Evolutionary conservation across 257 asterid genomes (phyloP).

Genomic region (Buddleja alternifolia): DNA sequence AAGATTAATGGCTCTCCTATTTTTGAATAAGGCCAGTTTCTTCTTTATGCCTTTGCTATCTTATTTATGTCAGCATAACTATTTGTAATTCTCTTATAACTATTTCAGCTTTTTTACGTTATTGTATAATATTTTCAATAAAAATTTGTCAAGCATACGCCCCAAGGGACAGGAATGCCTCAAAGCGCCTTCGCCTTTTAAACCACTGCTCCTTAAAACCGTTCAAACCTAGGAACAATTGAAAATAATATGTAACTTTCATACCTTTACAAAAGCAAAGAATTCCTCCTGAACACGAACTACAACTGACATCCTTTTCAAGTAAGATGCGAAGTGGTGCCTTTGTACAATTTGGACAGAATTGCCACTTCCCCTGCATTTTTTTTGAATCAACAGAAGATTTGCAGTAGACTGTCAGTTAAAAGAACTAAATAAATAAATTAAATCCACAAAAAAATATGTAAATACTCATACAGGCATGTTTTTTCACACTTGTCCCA

Average conservation of each 20-base stretch:
- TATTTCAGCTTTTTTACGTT: too few relatives aligned
- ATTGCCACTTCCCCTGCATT: slow-evolving; percentile 81
- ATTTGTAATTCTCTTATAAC: too few relatives aligned
- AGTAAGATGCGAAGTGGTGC: slow-evolving; percentile 95
- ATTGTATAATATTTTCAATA: too few relatives aligned
- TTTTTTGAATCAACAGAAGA: too few relatives aligned
- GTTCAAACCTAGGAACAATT: neutral
- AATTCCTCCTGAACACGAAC: slow-evolving; percentile 93
- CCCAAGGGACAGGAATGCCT: too few relatives aligned
- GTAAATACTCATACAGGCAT: neutral
- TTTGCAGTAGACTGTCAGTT: slow-evolving; percentile 18
- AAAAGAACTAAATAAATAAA: neutral
- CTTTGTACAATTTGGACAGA: slow-evolving; percentile 97
- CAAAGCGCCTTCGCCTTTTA: too few relatives aligned
- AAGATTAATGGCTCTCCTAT: too few relatives aligned
- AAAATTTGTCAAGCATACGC: too few relatives aligned
- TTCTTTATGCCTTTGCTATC: too few relatives aligned
- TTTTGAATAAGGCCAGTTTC: too few relatives aligned
- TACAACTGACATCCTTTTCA: slow-evolving; percentile 96
- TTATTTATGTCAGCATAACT: too few relatives aligned
- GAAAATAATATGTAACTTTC: neutral
- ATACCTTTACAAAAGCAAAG: slow-evolving; percentile 88
- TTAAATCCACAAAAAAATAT: neutral
- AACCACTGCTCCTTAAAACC: neutral
- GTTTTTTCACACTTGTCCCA: neutral